Base-by-base conservation (phyloP, 1,284 basidiomycete species). In the Mycosarcoma maydis region DNA sequence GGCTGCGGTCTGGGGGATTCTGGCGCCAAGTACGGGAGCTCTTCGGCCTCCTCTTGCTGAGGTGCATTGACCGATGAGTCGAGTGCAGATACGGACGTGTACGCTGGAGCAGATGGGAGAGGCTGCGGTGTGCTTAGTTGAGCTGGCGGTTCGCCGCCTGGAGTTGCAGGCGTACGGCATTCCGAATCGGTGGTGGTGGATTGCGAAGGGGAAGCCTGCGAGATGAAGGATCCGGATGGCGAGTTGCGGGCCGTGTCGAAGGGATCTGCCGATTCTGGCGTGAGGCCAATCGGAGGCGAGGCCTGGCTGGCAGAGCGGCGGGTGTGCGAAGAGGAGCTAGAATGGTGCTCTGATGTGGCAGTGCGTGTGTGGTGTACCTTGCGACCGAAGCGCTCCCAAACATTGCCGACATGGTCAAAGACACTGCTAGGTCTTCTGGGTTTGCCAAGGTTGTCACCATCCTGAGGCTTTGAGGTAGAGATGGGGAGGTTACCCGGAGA, bases 361-460 rank as follows among this genome's bases (percentile, higher is more conserved):
- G 54, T 54, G 19, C 62, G 54, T 4, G 65, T 57, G 34, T 71
- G 62, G 24, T 66, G 72, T 14, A 75, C 69, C 34, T 67, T 72
- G 34, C 69, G 60, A 9, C 73, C 72, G 46, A 75, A 73, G 6
- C 73, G 67, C 43, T 76, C 75, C 52, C 68, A 72, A 8, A 77
- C 66, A 27, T 61, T 74, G 37, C 73, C 73, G 29, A 73, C 73
- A n/a, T 74, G 71, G 29, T 77, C 75, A 24, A 77, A 70, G 37
- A 77, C 73, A 55, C 73, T 77, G 65, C 75, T 74, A 8, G 73
- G 71, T 17, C 69, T 45, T 19, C 68, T 46, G 20, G 68, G 26
- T 23, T 56, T 66, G 17, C 37, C 45, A 14, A 27, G 32, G 11
- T 14, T 6, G 6, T 68, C 65, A 9, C 48, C 40, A 4, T 68